Evolutionary conservation across 768 basidiomycete species (phyloP), one percentile per base, ranked within the genome.

Genomic region (Calocera cornea): DNA sequence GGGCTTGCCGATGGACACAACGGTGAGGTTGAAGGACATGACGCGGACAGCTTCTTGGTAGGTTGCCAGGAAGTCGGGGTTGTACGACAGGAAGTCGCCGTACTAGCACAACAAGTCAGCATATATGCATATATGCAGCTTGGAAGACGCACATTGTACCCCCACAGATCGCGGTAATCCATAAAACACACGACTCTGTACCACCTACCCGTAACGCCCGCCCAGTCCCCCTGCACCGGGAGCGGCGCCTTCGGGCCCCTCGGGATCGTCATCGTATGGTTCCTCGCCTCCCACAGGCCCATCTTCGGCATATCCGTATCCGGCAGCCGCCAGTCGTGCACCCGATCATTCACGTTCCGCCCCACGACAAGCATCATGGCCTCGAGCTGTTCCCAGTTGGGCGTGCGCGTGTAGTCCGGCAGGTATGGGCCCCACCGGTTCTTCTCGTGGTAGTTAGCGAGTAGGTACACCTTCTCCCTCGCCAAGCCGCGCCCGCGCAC

Each of bases 191-290:
- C 84, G 68, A 86, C 84, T 74, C 89, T 78, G 70, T 82, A 79
- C 89, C 89, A 91, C n/a, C 79, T 82, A 7, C 88, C 88, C 74
- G 86, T 84, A 1, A 89, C 81, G 12, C 87, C 87, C 22, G 88
- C 87, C 89, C 89, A 90, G 73, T 89, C 88, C 19, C 44, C 44
- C 7, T 19, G 16, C 24, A 19, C 44, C 5, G 24, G 44, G 7
- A 24, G 3, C 5, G 44, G 44, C 19, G 44, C 44, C 44, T 47
- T 47, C 24, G 22, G 72, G 70, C 8, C 74, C 70, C 41, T 71
- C 40, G 47, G 74, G 74, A 44, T 75, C 72, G 10, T 72, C 74
- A 65, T 38, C 27, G 67, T 41, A 41, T 44, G 31, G 17, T 40
- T 63, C 29, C 84, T 77, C 11, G 81, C 79, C 3, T 82, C 80